Evolutionary conservation across 1,284 basidiomycete genomes (phyloP).

Genomic region (Ustilago crameri): DNA sequence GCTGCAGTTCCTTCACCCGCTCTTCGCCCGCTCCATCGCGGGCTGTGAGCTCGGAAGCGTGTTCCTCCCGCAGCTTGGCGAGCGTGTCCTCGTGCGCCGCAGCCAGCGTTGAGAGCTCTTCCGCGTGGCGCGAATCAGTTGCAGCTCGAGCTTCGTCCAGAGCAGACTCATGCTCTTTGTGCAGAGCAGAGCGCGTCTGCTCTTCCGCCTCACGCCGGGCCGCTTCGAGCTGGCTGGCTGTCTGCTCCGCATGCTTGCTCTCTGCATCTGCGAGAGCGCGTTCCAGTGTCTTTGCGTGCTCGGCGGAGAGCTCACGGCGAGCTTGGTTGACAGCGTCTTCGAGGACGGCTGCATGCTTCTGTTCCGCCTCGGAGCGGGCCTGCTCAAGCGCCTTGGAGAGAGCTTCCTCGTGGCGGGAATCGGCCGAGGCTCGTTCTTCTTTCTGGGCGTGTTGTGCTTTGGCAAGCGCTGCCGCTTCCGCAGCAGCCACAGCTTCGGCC

Average conservation of each 20-base stretch:
- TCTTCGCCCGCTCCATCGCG: slow-evolving; percentile 26
- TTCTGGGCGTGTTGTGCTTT: slow-evolving; percentile 17
- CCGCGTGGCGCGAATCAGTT: slow-evolving; percentile 19
- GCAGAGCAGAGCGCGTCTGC: slow-evolving; percentile 17
- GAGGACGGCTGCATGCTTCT: slow-evolving; percentile 37
- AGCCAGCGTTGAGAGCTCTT: slow-evolving; percentile 27
- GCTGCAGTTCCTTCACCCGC: slow-evolving; percentile 33
- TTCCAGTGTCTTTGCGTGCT: slow-evolving; percentile 34
- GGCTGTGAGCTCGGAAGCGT: slow-evolving; percentile 32
- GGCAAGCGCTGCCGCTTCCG: slow-evolving; percentile 35
- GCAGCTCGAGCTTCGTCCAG: slow-evolving; percentile 23
- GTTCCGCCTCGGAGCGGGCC: slow-evolving; percentile 25
- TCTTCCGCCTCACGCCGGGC: slow-evolving; percentile 36
- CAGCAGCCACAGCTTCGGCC: slow-evolving; percentile 50
- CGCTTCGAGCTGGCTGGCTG: slow-evolving; percentile 21
- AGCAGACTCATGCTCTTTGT: slow-evolving; percentile 27
- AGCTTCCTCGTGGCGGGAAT: slow-evolving; percentile 17
- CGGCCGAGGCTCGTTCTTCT: slow-evolving; percentile 13
- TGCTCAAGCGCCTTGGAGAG: slow-evolving; percentile 22
- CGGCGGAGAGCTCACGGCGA: slow-evolving; percentile 37
- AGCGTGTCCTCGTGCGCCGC: slow-evolving; percentile 34
- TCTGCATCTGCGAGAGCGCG: slow-evolving; percentile 23
- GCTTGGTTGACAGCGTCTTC: slow-evolving; percentile 36
- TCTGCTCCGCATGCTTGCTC: slow-evolving; percentile 30
- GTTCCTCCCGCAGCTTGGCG: slow-evolving; percentile 15